These are phyloP conservation scores for Skeletonema grethae DNA, from an alignment of 108 stramenopile species.

Conservation along the genomic window DNA sequence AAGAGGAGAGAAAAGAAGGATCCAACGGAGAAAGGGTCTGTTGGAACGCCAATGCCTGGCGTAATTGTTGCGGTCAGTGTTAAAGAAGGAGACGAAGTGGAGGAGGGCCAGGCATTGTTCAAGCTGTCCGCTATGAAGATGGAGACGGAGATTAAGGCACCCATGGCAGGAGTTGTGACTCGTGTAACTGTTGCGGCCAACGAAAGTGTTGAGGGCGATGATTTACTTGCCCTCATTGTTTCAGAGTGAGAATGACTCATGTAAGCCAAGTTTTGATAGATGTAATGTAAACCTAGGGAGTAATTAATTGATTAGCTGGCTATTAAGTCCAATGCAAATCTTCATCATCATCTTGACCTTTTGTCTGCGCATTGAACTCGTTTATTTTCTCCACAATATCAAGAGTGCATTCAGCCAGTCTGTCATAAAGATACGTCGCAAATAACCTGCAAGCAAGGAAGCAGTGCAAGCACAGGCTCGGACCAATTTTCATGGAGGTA, in stretches of 20 bases:
- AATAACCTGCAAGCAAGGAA: conserved; percentile 18
- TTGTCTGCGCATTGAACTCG: conserved; percentile 2
- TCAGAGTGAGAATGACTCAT: neutral
- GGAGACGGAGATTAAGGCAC: conserved; percentile 73
- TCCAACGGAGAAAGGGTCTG: conserved; percentile 38
- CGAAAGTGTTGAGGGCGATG: conserved; percentile 66
- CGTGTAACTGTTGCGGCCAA: conserved; percentile 47
- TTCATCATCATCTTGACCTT: neutral
- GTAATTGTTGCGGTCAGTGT: conserved; percentile 66
- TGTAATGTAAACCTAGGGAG: neutral
- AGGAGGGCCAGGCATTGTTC: conserved; percentile 63
- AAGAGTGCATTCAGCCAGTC: conserved; percentile 32
- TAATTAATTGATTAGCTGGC: neutral
- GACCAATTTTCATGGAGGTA: conserved; percentile 44
- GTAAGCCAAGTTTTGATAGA: no score
- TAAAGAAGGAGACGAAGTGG: conserved; percentile 57
- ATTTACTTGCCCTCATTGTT: conserved; percentile 31
- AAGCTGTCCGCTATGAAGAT: conserved; percentile 87
- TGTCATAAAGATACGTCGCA: conserved; percentile 46
- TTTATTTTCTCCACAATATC: conserved; percentile 44
- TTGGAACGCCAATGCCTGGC: conserved; percentile 82
- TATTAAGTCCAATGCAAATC: neutral
- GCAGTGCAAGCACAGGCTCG: conserved; percentile 46
- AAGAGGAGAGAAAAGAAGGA: conserved; percentile 40
- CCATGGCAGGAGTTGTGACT: conserved; percentile 53